Conservation (phyloP, 2,329 filamentous ascomycete genomes). For the Botryotinia convoluta region DNA sequence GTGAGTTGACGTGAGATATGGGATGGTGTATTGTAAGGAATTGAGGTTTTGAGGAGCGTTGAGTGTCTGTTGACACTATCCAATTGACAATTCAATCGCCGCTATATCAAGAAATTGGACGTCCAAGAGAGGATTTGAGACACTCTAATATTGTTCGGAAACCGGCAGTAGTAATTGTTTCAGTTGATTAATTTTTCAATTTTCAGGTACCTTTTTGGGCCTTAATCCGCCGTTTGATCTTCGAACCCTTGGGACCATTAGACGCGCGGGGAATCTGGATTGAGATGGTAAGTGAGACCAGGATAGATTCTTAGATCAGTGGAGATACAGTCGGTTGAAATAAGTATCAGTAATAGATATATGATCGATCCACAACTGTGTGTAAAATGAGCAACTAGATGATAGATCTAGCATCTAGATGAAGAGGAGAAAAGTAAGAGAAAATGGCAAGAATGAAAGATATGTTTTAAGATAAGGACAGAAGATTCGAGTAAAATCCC, state of each 20-base stretch:
- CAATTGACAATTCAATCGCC: background rate
- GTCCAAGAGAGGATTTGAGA: constrained; percentile 1
- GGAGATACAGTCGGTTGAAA: constrained; percentile 5
- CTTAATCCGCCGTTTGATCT: constrained; percentile 5
- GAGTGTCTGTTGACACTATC: background rate
- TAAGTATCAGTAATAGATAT: background rate
- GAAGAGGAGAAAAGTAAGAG: background rate
- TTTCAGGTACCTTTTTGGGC: background rate
- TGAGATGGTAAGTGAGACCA: background rate
- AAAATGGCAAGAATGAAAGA: constrained; percentile 1
- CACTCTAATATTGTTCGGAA: constrained; percentile 9
- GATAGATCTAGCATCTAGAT: constrained; percentile 7
- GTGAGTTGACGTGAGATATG: background rate
- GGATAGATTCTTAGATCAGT: background rate
- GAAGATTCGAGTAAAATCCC: constrained; percentile 2
- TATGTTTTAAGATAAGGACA: constrained; percentile 14
- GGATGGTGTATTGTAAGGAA: background rate
- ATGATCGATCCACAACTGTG: constrained; percentile 7
- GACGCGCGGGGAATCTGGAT: background rate
- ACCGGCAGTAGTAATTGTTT: background rate
- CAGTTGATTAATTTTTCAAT: background rate
- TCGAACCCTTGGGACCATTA: constrained; percentile 2
- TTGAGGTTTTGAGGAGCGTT: background rate
- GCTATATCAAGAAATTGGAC: background rate
- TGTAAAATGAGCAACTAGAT: constrained; percentile 13